Evolutionary conservation across 2,329 filamentous ascomycete genomes (phyloP).

Genomic region (Calonectria naviculata): DNA sequence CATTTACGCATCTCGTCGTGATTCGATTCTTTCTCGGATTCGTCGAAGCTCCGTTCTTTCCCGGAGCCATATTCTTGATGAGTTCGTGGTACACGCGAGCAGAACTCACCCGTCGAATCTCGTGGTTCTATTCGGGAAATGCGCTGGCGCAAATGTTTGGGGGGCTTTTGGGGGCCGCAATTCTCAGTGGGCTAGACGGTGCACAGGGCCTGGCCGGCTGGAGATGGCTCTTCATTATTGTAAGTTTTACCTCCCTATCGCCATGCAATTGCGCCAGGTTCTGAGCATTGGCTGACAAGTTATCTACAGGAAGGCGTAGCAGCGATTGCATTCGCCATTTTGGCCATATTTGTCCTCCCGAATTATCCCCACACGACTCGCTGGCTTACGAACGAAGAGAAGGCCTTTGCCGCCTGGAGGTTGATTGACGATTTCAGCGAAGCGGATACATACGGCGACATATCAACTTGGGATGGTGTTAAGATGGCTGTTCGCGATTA

Average conservation of each 20-base stretch:
- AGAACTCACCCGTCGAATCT: conserved; percentile 68
- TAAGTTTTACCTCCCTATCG: conserved; percentile 9
- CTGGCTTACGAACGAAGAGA: conserved; percentile 63
- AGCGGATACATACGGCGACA: conserved; percentile 50
- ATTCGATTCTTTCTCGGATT: conserved; percentile 57
- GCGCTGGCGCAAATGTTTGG: conserved; percentile 63
- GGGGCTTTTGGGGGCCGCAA: conserved; percentile 60
- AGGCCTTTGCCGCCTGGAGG: conserved; percentile 63
- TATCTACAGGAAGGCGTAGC: conserved; percentile 49
- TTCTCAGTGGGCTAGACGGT: conserved; percentile 57
- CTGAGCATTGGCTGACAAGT: background rate
- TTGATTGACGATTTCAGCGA: conserved; percentile 61
- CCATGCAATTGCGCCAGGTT: background rate
- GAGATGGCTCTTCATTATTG: conserved; percentile 75
- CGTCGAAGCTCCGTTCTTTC: conserved; percentile 63
- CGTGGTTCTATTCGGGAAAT: conserved; percentile 68
- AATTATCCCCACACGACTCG: conserved; percentile 64
- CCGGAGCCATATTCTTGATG: conserved; percentile 59
- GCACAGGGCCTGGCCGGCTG: conserved; percentile 67
- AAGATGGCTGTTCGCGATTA: conserved; percentile 60
- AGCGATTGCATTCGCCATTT: conserved; percentile 50
- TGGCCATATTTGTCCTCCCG: conserved; percentile 54
- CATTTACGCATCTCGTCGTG: conserved; percentile 55
- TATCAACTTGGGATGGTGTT: conserved; percentile 56
- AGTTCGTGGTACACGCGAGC: conserved; percentile 56